Evolutionary conservation across 108 stramenopile species (phyloP).

Genomic region (Pseudonitzschia pungens): DNA sequence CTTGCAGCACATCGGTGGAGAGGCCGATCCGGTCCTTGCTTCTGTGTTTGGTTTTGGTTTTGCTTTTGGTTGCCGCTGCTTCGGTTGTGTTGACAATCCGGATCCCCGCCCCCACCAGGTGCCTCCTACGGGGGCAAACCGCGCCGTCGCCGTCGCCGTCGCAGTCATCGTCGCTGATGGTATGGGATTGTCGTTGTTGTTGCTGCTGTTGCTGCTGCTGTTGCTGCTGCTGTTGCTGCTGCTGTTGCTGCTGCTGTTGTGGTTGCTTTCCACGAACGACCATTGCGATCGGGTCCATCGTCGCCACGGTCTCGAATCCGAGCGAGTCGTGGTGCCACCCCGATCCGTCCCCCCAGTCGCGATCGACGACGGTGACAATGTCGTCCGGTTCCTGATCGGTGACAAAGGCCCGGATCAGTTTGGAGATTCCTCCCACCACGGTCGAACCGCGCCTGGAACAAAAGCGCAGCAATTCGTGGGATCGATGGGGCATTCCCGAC

Average conservation of each 20-base stretch:
- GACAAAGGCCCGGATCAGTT: constrained; percentile 54
- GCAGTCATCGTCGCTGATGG: too few species aligned
- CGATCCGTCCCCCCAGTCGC: constrained; percentile 64
- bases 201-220: too few species aligned
- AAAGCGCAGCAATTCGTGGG: constrained; percentile 69
- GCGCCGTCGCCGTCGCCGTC: too few species aligned
- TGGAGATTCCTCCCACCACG: constrained; percentile 67
- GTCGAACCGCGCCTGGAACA: constrained; percentile 43
- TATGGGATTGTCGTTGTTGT: too few species aligned
- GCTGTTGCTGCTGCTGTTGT: too few species aligned
- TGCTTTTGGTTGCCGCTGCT: too few species aligned
- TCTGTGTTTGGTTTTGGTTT: too few species aligned
- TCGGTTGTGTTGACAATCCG: not conserved
- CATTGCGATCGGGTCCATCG: constrained; percentile 60
- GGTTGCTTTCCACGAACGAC: too few species aligned
- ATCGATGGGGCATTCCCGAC: constrained; percentile 21
- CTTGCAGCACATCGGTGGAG: not conserved
- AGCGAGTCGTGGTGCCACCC: constrained; percentile 50
- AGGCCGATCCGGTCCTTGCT: constrained; percentile 1
- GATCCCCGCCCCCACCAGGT: constrained; percentile 11
- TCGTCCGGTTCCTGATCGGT: constrained; percentile 45
- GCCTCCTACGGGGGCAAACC: too few species aligned
- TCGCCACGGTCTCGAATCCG: constrained; percentile 52
- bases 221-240: too few species aligned
- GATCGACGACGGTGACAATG: constrained; percentile 70